A percentile compares a stretch with the other conserved stretches of the same genome.
These are phyloP conservation scores for Suhomyces yuchorum DNA, from an alignment of 1,139 yeast genomes.

Conservation along the genomic window DNA sequence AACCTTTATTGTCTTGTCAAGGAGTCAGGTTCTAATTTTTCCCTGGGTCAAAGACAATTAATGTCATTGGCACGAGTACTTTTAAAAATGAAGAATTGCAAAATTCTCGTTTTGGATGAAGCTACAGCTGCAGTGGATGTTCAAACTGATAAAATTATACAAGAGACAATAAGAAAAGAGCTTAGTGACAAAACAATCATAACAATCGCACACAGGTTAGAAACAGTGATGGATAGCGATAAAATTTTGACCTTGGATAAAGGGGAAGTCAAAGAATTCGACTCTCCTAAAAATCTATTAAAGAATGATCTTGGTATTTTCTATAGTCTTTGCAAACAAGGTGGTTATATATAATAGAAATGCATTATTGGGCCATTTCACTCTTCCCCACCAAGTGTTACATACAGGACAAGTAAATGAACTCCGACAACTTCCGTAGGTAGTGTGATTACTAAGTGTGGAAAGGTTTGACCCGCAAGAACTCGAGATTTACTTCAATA, in stretches of 20 bases:
- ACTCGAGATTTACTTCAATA: neutral
- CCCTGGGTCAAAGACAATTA: constrained; percentile 78
- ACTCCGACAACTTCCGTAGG: constrained; percentile 5
- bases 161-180: constrained; percentile 67
- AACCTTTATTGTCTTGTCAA: constrained; percentile 49
- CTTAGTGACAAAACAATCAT: constrained; percentile 69
- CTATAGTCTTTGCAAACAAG: constrained; percentile 53
- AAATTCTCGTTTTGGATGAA: constrained; percentile 71
- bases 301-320: constrained; percentile 48
- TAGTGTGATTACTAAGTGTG: constrained; percentile 6
- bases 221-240: constrained; percentile 81
- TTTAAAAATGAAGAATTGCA: constrained; percentile 52
- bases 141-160: constrained; percentile 74
- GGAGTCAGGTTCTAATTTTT: constrained; percentile 74
- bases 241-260: constrained; percentile 66
- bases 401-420: neutral
- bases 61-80: constrained; percentile 77
- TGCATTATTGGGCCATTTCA: neutral
- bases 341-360: constrained; percentile 32
- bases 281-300: constrained; percentile 55
- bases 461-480: constrained; percentile 2
- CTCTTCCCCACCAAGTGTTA: too few species aligned
- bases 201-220: constrained; percentile 81
- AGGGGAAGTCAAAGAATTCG: constrained; percentile 73
- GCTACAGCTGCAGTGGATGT: constrained; percentile 88